These are phyloP conservation scores for Pichia rugopelliculosa DNA, from an alignment of 805 yeast species.

Conservation along the genomic window DNA sequence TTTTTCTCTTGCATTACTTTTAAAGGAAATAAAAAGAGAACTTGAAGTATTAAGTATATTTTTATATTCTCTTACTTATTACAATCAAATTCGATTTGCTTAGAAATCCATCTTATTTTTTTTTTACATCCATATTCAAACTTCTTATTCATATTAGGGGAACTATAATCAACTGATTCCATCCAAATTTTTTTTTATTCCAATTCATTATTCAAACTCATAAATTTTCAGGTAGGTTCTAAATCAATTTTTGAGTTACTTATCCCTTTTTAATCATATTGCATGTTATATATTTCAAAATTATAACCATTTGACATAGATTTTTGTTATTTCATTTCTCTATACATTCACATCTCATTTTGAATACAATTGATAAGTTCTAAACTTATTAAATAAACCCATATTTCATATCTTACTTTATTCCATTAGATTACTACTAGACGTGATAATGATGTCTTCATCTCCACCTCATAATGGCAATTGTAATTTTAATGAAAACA, in stretches of 20 bases:
- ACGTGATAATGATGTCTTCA: slow-evolving; percentile 28
- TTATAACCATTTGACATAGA: neutral
- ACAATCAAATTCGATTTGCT: too few relatives aligned
- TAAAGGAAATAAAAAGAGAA: too few relatives aligned
- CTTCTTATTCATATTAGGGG: neutral
- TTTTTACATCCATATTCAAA: neutral
- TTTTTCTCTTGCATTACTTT: too few relatives aligned
- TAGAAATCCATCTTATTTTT: too few relatives aligned
- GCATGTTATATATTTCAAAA: neutral
- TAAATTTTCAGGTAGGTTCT: neutral
- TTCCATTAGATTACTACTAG: too few relatives aligned
- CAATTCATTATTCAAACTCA: neutral
- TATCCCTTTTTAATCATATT: neutral
- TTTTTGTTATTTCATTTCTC: neutral
- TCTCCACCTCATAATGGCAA: slow-evolving; percentile 27
- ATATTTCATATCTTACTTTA: too few relatives aligned
- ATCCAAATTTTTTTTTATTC: neutral
- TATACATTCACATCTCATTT: too few relatives aligned
- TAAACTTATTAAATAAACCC: too few relatives aligned
- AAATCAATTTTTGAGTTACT: neutral
- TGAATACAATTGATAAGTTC: too few relatives aligned
- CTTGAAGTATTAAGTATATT: too few relatives aligned
- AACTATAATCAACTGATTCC: neutral
- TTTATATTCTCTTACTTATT: too few relatives aligned
- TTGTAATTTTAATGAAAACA: slow-evolving; percentile 16